Conservation (phyloP, 352 stramenopile genomes). For the Aphanomyces astaci region DNA sequence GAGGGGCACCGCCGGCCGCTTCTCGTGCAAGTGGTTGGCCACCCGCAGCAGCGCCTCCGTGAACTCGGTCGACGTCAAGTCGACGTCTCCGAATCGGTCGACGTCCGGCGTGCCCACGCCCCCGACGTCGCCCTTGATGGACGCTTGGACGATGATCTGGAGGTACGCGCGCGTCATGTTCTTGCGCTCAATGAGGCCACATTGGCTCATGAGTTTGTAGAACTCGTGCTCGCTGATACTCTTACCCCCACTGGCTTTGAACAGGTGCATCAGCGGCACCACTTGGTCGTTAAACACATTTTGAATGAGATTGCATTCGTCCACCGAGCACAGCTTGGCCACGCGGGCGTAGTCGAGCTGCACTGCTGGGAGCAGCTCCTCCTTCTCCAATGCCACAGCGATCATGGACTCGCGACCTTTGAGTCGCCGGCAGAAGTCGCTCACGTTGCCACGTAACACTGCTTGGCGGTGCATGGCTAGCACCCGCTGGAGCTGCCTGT, state of each 20-base stretch:
- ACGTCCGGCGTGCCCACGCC: constrained; percentile 26
- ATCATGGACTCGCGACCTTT: constrained; percentile 68
- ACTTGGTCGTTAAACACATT: constrained; percentile 67
- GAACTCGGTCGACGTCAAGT: constrained; percentile 69
- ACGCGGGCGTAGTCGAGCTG: constrained; percentile 41
- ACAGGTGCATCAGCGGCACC: constrained; percentile 73
- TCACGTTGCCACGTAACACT: constrained; percentile 44
- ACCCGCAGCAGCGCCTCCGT: constrained; percentile 67
- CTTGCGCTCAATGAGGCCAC: constrained; percentile 68
- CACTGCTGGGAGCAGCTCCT: constrained; percentile 56
- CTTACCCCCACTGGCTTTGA: constrained; percentile 54
- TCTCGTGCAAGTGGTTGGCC: constrained; percentile 61
- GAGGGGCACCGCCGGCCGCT: constrained; percentile 23
- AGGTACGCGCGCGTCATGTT: constrained; percentile 67
- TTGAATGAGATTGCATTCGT: constrained; percentile 56
- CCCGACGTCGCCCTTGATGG: constrained; percentile 32
- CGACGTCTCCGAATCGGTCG: constrained; percentile 32
- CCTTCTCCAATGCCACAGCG: constrained; percentile 55
- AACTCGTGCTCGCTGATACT: constrained; percentile 75
- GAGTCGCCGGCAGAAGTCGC: constrained; percentile 56
- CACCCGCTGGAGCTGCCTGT: constrained; percentile 40
- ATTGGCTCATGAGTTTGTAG: constrained; percentile 73
- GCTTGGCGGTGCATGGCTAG: constrained; percentile 43
- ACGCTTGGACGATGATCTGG: constrained; percentile 67
- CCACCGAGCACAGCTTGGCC: constrained; percentile 43